A percentile compares a stretch with the other conserved stretches of the same genome.
Conservation (phyloP, 257 asterid species). For the Perilla frutescens region DNA sequence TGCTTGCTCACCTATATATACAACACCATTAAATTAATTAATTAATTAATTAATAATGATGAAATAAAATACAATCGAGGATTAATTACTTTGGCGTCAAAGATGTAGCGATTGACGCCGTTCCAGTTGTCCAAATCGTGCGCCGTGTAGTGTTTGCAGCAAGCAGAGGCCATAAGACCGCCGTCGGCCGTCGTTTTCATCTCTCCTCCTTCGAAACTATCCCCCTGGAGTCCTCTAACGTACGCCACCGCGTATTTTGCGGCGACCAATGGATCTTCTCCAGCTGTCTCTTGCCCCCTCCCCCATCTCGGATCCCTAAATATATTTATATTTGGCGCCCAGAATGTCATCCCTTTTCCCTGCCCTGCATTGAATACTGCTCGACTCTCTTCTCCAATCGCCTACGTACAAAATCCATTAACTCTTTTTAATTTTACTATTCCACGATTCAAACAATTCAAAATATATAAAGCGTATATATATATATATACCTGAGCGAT, state of each 20-base stretch:
- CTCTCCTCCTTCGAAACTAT: constrained; percentile 62
- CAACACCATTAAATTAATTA: background rate
- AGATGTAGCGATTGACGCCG: constrained; percentile 55
- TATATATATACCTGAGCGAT: constrained; percentile 63
- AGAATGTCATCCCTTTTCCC: constrained; percentile 74
- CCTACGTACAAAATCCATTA: constrained; percentile 37
- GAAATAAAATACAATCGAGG: background rate
- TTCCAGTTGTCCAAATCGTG: constrained; percentile 81
- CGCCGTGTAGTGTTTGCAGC: constrained; percentile 81
- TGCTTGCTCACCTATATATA: constrained; percentile 58
- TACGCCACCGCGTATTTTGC: constrained; percentile 68
- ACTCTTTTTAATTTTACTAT: too few species aligned
- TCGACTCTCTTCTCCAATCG: constrained; percentile 69
- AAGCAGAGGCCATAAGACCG: constrained; percentile 69
- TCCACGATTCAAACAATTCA: too few species aligned
- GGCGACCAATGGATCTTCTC: constrained; percentile 72
- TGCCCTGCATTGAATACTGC: constrained; percentile 75
- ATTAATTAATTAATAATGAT: background rate
- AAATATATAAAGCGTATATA: too few species aligned
- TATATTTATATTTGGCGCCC: constrained; percentile 87
- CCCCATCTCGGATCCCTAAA: constrained; percentile 91
- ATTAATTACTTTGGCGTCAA: constrained; percentile 55
- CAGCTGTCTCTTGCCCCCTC: constrained; percentile 87
- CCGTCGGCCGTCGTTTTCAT: constrained; percentile 41
- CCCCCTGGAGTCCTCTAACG: constrained; percentile 83